Base-by-base conservation (phyloP, 2,329 filamentous ascomycete species). In the Arachnomyces sp. region DNA sequence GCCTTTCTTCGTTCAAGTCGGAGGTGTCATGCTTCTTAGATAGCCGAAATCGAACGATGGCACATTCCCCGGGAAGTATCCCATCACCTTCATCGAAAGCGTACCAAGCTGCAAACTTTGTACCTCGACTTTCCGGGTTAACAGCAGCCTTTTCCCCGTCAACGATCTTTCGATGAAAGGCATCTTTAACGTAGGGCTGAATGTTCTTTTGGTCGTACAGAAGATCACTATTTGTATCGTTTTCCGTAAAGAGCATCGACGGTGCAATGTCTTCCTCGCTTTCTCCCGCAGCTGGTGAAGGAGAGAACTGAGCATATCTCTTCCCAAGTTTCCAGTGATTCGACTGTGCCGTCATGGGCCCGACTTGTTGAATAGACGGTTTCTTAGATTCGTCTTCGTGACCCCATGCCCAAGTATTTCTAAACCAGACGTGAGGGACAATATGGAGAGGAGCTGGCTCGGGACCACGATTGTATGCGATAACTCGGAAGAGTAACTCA, bases 391-490 rank as follows among this genome's bases (percentile, higher is more conserved):
- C 69, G 8, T 78, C 61, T 56, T 95, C 86, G 47, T 84, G 77
- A 15, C 89, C 90, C 90, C 90, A 96, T 30, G 84, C 78, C 92
- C 92, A 96, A 3, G 89, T 95, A 62, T 96, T 96, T 49, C 90
- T 80, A 71, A 95, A 96, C 87, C 89, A 95, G 38, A 95, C 79
- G 45, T 96, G 92, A 7, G 90, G 90, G 32, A 95, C 71, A 55
- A 96, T 95, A 63, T 96, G 92, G 40, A 96, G 70, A 15, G 88
- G 89, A 11, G 92, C 90, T 11, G 86, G 80, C 39, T 95, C 86
- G 5, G 87, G 85, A 12, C 92, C 90, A 52, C 92, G 79, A 60
- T 96, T 96, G 83, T 92, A 96, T 33, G 89, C 90, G 8, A 90
- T 95, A 33, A 96, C 84, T 55, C 92, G 86, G 69, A 95, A 96